Percentiles rank a stretch among this genome's conserved stretches.
Evolutionary conservation across 306 rosid genomes (phyloP).

Genomic region (Spatholobus suberectus): DNA sequence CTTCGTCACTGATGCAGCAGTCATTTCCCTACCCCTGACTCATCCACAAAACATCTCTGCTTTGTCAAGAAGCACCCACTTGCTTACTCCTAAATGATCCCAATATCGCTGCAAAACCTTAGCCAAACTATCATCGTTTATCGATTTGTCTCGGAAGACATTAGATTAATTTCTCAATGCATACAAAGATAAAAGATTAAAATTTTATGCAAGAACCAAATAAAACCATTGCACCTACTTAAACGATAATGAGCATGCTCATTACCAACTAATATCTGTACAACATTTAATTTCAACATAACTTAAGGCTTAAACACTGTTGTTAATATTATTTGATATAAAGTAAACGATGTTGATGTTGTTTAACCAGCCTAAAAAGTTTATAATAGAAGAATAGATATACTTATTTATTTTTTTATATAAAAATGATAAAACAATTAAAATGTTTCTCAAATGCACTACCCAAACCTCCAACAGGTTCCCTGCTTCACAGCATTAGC

Average conservation of each 20-base stretch:
- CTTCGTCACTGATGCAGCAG: too few species aligned
- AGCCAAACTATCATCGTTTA: too few species aligned
- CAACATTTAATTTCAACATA: slow-evolving; percentile 1
- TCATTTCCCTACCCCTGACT: too few species aligned
- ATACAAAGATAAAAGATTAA: too few species aligned
- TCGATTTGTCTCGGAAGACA: too few species aligned
- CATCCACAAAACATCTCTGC: too few species aligned
- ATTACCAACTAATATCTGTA: neutral
- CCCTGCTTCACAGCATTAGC: slow-evolving; percentile 39
- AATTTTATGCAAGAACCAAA: neutral
- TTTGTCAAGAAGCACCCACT: too few species aligned
- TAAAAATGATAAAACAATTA: neutral
- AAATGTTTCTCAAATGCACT: neutral
- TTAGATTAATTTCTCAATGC: too few species aligned
- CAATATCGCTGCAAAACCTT: too few species aligned
- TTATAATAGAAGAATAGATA: slow-evolving; percentile 8
- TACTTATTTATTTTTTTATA: neutral
- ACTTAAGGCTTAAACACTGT: neutral
- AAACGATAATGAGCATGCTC: neutral
- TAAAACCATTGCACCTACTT: slow-evolving; percentile 3
- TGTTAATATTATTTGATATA: slow-evolving; percentile 23
- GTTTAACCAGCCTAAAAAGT: slow-evolving; percentile 9
- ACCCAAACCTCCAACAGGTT: slow-evolving; percentile 32
- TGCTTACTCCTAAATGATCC: too few species aligned
- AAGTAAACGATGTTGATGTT: slow-evolving; percentile 10